These are phyloP conservation scores for Candida sonorensis DNA, from an alignment of 805 yeast genomes.

Conservation along the genomic window DNA sequence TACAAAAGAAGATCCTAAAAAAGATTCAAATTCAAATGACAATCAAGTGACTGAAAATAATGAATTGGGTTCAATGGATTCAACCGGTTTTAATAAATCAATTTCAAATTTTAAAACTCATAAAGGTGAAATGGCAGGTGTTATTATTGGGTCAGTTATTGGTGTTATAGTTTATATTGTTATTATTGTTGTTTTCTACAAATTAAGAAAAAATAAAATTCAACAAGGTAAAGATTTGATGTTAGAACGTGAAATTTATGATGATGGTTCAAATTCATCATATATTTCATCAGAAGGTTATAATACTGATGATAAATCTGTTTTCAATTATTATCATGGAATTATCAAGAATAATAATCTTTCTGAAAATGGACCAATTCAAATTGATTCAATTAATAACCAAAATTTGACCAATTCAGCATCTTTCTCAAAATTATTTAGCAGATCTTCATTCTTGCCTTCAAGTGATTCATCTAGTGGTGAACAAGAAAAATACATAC, in stretches of 20 bases:
- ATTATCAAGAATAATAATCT: too few relatives aligned
- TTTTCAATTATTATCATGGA: slow-evolving; percentile 1
- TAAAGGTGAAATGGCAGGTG: slow-evolving; percentile 53
- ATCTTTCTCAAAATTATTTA: slow-evolving; percentile 10
- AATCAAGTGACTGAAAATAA: too few relatives aligned
- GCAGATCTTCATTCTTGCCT: slow-evolving; percentile 9
- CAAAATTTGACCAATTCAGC: too few relatives aligned
- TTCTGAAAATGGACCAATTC: slow-evolving; percentile 5
- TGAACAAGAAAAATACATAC: slow-evolving; percentile 27
- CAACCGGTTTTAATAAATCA: slow-evolving; percentile 10
- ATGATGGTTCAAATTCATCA: too few relatives aligned
- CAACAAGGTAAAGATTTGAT: too few relatives aligned
- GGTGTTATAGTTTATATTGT: slow-evolving; percentile 67
- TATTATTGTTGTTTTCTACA: slow-evolving; percentile 48
- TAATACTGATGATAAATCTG: slow-evolving; percentile 1
- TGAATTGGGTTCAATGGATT: slow-evolving; percentile 24
- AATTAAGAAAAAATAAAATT: slow-evolving; percentile 27
- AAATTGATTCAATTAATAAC: slow-evolving; percentile 9
- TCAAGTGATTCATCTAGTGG: too few relatives aligned
- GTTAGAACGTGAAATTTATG: too few relatives aligned
- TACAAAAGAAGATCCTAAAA: too few relatives aligned
- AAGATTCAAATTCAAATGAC: too few relatives aligned
- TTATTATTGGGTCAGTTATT: slow-evolving; percentile 74
- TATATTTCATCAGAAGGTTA: background rate
- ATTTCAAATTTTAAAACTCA: slow-evolving; percentile 6